Evolutionary conservation across 2,329 filamentous ascomycete genomes (phyloP), one percentile per base, ranked within the genome.

Genomic region (Ascocoryne sarcoides): DNA sequence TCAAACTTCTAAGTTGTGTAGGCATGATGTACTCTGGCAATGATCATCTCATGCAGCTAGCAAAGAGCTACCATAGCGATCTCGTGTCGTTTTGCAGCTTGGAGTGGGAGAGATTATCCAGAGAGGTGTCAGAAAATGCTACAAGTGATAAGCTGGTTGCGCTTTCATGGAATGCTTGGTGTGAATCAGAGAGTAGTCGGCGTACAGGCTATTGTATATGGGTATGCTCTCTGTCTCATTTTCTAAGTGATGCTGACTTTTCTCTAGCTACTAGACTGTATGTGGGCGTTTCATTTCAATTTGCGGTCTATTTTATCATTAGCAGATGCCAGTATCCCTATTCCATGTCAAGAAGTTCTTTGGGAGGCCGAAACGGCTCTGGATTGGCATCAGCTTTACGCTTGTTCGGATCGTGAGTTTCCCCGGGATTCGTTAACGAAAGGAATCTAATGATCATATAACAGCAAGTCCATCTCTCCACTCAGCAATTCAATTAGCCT

Each of bases 401-500:
- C 34, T 15, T 47, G 48, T 32, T 44, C 42, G 10, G 41, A 35
- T 14, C 37, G 51, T 50, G 46, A 35, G 47, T 41, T 9, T 17
- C 19, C 18, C 16, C 31, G 18, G 30, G 32, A 17, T 17, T 19
- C 9, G 10, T 39, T 39, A 7, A 14, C 10, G 4, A 21, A 15
- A 5, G 16, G 5, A n/a, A 32, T 19, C 10, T 17, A 12, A 33
- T 21, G 15, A 26, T 28, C 3, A 10, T n/a, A 3, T 8, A 12
- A 4, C n/a, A 50, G 56, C 51, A 39, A 59, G 55, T 17, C 52
- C 58, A 12, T 65, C 65, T 14, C 59, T 70, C 3, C 59, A 61
- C 26, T 55, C 61, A 32, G 65, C 67, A 1, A 55, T 70, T 10
- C 62, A 70, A 36, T 60, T 60, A 3, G 48, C 71, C 2, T 73